phyloP scores from a whole-genome alignment of 257 asterid species.

The Pogostemon cablin region DNA sequence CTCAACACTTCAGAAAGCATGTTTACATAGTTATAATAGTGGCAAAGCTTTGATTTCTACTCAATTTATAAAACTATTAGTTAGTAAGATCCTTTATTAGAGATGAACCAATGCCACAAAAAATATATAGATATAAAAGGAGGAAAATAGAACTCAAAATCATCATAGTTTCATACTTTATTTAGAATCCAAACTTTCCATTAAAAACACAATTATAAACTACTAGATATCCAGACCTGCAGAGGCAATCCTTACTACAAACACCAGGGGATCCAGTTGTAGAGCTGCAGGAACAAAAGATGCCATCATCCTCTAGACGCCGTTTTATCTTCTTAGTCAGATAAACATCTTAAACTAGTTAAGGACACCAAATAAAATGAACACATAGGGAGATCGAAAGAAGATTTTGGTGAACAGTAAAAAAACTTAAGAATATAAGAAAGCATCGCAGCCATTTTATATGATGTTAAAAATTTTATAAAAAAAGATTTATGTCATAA shows the following conservation, averaged over 20 bases:
- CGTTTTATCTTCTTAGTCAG: slow-evolving; percentile 76
- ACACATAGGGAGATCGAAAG: not conserved
- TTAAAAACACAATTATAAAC: slow-evolving; percentile 14
- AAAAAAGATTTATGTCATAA: not conserved
- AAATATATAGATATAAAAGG: slow-evolving; percentile 4
- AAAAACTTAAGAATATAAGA: not conserved
- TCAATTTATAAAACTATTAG: not conserved
- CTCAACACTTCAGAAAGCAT: slow-evolving; percentile 3
- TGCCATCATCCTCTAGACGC: slow-evolving; percentile 88
- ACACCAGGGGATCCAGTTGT: slow-evolving; percentile 66
- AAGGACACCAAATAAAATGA: slow-evolving; percentile 38
- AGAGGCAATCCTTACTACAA: slow-evolving; percentile 86
- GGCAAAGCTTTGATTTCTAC: slow-evolving; percentile 4
- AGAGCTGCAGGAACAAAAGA: slow-evolving; percentile 82
- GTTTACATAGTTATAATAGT: not conserved
- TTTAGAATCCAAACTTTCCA: slow-evolving; percentile 13
- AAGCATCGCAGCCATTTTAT: not conserved
- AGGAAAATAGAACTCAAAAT: slow-evolving; percentile 8
- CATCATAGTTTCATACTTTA: not conserved
- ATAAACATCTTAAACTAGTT: slow-evolving; percentile 69
- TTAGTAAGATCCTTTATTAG: not conserved
- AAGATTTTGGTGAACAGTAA: not conserved
- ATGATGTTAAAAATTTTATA: not conserved
- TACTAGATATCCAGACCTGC: slow-evolving; percentile 55
- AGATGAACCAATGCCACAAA: slow-evolving; percentile 5